Percentiles rank a stretch among this genome's conserved stretches.
These are phyloP conservation scores for Closterium sp. DNA, from an alignment of 139 green algal genomes.

Conservation along the genomic window DNA sequence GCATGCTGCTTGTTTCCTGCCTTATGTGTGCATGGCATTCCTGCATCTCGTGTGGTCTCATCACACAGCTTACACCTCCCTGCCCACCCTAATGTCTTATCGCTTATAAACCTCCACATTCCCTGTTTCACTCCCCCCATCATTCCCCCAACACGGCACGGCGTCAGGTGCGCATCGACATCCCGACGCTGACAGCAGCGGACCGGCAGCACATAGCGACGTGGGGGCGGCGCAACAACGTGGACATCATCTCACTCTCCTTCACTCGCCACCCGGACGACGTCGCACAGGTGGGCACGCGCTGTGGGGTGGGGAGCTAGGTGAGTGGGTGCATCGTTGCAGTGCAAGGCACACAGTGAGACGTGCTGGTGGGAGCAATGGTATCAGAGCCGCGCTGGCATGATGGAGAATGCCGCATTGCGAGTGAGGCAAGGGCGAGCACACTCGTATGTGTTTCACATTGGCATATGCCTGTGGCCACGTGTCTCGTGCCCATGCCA, in stretches of 20 bases:
- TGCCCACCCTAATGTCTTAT: no score
- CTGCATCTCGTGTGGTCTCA: no score
- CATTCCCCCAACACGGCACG: no score
- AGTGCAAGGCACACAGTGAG: background rate
- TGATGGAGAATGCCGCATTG: no score
- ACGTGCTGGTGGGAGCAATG: background rate
- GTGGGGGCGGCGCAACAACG: slow-evolving; percentile 91
- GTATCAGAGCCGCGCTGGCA: background rate
- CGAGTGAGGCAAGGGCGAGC: no score
- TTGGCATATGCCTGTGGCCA: no score
- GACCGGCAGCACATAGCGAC: slow-evolving; percentile 86
- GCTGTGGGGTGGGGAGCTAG: slow-evolving; percentile 40
- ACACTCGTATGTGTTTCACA: background rate
- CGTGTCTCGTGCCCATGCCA: background rate
- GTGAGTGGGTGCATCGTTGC: slow-evolving; percentile 31
- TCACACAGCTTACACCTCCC: no score
- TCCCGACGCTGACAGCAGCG: slow-evolving; percentile 93
- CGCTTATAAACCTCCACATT: no score
- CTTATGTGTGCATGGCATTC: no score
- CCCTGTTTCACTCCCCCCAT: no score
- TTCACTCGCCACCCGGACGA: slow-evolving; percentile 95
- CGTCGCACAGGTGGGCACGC: slow-evolving; percentile 78
- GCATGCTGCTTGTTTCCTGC: no score
- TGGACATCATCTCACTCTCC: slow-evolving; percentile 97
- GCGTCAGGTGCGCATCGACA: slow-evolving; percentile 55